These are phyloP conservation scores for Tetracladium maxilliforme DNA, from an alignment of 2,329 filamentous ascomycete species.

Conservation along the genomic window DNA sequence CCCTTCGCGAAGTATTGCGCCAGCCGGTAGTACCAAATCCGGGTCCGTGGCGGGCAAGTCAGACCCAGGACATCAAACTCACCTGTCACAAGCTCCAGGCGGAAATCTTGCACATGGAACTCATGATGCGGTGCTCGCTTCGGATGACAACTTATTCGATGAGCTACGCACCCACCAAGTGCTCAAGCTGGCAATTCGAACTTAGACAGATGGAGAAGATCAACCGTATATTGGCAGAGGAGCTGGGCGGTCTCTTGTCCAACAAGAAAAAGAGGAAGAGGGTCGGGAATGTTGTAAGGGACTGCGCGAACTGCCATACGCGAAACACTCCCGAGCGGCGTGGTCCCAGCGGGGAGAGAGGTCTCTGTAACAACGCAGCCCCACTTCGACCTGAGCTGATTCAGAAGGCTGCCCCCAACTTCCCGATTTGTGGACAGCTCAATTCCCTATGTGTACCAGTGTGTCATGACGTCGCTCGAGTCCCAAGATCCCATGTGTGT, in stretches of 20 bases:
- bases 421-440: too few species aligned
- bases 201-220: conserved; percentile 85
- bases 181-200: conserved; percentile 92
- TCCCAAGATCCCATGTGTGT: too few species aligned
- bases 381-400: too few species aligned
- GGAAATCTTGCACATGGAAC: conserved; percentile 34
- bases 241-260: conserved; percentile 65
- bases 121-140: conserved; percentile 56
- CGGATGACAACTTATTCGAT: conserved; percentile 80
- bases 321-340: conserved; percentile 77
- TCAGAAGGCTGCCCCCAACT: too few species aligned
- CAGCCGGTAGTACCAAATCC: too few species aligned
- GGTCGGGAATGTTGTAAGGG: conserved; percentile 65
- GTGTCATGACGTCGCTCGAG: too few species aligned
- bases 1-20: conserved; percentile 11
- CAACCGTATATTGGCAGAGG: conserved; percentile 73
- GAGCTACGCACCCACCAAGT: conserved; percentile 84
- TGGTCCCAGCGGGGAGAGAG: conserved; percentile 81
- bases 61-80: too few species aligned
- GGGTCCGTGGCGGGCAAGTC: too few species aligned
- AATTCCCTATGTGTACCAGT: too few species aligned
- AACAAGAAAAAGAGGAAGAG: conserved; percentile 93
- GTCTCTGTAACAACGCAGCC: conserved; percentile 94
- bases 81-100: conserved; percentile 30
- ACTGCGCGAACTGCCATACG: conserved; percentile 88